Conservation (phyloP, 2,329 filamentous ascomycete species). For the Sclerotinia sclerotiorum region DNA sequence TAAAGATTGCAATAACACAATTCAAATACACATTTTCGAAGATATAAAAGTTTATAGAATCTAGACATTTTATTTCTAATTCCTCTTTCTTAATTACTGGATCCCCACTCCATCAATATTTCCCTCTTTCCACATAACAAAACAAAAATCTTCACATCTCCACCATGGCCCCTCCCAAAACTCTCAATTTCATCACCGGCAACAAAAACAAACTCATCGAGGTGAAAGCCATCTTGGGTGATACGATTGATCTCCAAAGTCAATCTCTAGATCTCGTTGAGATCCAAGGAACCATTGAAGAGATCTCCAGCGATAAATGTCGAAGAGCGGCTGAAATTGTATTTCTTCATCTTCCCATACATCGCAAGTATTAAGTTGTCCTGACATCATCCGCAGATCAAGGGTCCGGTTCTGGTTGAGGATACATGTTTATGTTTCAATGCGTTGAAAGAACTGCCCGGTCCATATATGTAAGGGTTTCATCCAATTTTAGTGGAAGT, state of each 20-base stretch:
- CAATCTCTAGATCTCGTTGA: conserved; percentile 80
- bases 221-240: conserved; percentile 80
- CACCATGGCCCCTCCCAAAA: conserved; percentile 36
- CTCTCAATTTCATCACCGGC: conserved; percentile 91
- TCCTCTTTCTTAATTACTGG: not conserved
- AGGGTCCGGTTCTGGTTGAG: conserved; percentile 89
- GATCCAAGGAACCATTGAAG: conserved; percentile 88
- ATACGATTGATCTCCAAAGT: conserved; percentile 68
- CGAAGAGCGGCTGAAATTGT: conserved; percentile 76
- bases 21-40: not conserved
- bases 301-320: conserved; percentile 88
- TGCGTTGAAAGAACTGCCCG: conserved; percentile 85
- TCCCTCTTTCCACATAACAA: not conserved
- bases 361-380: conserved; percentile 3
- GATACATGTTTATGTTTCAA: conserved; percentile 94
- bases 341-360: conserved; percentile 37
- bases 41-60: not conserved
- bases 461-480: conserved; percentile 79
- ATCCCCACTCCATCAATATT: not conserved
- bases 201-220: conserved; percentile 93
- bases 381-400: conserved; percentile 53
- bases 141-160: not conserved
- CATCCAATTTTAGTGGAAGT: conserved; percentile 8
- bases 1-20: not conserved
- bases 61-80: not conserved